Evolutionary conservation across 1,284 basidiomycete species (phyloP).

Genomic region (Xerocomus nothofagi): DNA sequence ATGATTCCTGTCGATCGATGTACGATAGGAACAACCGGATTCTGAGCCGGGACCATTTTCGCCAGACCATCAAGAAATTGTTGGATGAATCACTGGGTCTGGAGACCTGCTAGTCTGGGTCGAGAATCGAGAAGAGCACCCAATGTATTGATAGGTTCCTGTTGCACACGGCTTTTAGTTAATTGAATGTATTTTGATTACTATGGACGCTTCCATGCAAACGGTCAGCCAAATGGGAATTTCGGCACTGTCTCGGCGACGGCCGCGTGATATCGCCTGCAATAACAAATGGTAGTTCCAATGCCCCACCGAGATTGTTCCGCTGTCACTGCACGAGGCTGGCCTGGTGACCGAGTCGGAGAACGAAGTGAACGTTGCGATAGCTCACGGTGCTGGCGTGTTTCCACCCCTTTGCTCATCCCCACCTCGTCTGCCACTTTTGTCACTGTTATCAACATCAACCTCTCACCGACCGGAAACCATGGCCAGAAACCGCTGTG

Average conservation of each 20-base stretch:
- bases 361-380: neutral
- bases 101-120: neutral
- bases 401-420: neutral
- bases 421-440: too few species aligned
- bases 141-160: neutral
- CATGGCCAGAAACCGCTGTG: neutral
- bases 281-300: too few species aligned
- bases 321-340: too few species aligned
- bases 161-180: too few species aligned
- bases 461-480: neutral
- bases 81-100: neutral
- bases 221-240: too few species aligned
- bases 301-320: too few species aligned
- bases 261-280: too few species aligned
- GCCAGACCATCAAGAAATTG: neutral
- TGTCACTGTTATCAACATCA: neutral
- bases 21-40: neutral
- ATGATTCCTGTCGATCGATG: conserved; percentile 1
- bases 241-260: too few species aligned
- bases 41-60: neutral
- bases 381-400: too few species aligned
- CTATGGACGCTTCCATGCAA: too few species aligned
- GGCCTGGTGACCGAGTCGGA: too few species aligned
- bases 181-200: too few species aligned
- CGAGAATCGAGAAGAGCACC: neutral